A percentile compares a stretch with the other conserved stretches of the same genome.
Conservation (phyloP, 2,329 filamentous ascomycete genomes). For the Exutisphaerella laricina region DNA sequence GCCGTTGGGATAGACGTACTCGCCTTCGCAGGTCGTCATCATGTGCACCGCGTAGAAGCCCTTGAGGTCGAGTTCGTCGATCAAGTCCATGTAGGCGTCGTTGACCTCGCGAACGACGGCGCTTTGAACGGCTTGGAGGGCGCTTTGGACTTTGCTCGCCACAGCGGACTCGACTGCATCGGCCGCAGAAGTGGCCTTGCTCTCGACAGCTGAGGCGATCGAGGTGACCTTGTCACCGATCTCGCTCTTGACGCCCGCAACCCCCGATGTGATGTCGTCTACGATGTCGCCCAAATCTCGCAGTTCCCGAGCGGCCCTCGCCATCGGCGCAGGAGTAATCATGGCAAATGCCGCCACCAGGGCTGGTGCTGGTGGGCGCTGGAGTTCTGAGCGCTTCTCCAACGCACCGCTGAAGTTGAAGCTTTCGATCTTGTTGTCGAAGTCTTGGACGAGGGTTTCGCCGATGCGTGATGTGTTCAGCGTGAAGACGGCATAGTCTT, state of each 20-base stretch:
- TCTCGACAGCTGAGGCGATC: slow-evolving; percentile 20
- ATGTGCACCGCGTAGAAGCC: slow-evolving; percentile 59
- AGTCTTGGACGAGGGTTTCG: slow-evolving; percentile 30
- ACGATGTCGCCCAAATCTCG: slow-evolving; percentile 28
- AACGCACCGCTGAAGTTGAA: slow-evolving; percentile 18
- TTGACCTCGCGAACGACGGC: slow-evolving; percentile 40
- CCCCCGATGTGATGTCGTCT: slow-evolving; percentile 18
- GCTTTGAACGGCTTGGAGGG: slow-evolving; percentile 33
- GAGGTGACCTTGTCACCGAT: slow-evolving; percentile 21
- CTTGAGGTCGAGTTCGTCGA: slow-evolving; percentile 47
- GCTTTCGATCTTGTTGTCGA: slow-evolving; percentile 25
- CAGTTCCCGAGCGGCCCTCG: slow-evolving; percentile 21
- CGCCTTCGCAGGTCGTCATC: slow-evolving; percentile 53
- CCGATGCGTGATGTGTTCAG: slow-evolving; percentile 55
- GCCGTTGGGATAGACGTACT: slow-evolving; percentile 37
- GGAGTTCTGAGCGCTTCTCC: slow-evolving; percentile 15
- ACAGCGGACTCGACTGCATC: slow-evolving; percentile 21
- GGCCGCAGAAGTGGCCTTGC: slow-evolving; percentile 19
- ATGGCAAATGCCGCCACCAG: not conserved
- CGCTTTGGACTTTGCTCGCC: slow-evolving; percentile 19
- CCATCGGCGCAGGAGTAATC: slow-evolving; percentile 12
- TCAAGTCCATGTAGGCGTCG: slow-evolving; percentile 36
- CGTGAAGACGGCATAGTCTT: slow-evolving; percentile 53
- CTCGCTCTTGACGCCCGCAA: slow-evolving; percentile 16
- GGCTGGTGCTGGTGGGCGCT: slow-evolving; percentile 8